Percentiles rank a stretch among this genome's conserved stretches.
Conservation (phyloP, 2,329 filamentous ascomycete species). For the Xylariomycetidae sp. region DNA sequence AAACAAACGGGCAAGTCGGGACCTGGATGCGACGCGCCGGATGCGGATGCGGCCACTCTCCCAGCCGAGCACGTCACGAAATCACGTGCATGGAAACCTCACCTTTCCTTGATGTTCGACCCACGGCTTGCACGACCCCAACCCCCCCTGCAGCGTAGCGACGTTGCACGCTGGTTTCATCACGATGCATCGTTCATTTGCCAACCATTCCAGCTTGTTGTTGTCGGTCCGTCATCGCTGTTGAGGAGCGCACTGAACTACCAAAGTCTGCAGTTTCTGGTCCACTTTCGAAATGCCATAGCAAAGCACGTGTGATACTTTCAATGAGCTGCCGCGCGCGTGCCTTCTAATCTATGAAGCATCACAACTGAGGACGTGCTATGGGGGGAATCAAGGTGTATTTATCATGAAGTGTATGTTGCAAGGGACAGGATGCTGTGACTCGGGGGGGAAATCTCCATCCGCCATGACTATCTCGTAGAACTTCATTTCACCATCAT, state of each 20-base stretch:
- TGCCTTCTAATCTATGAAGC: background rate
- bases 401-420: conserved; percentile 22
- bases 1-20: too few species aligned
- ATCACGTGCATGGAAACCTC: conserved; percentile 15
- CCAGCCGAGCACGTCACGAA: conserved; percentile 11
- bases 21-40: conserved; percentile 11
- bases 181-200: too few species aligned
- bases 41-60: too few species aligned
- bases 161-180: background rate
- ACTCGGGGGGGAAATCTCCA: conserved; percentile 17
- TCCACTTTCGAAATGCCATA: too few species aligned
- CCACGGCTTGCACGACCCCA: too few species aligned
- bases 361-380: background rate
- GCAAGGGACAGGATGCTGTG: conserved; percentile 22
- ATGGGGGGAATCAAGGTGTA: conserved; percentile 14
- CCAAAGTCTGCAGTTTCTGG: too few species aligned
- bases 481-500: conserved; percentile 16
- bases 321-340: too few species aligned
- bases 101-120: conserved; percentile 4
- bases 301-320: too few species aligned
- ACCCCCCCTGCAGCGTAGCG: too few species aligned
- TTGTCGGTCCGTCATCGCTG: too few species aligned
- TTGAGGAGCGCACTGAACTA: too few species aligned
- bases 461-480: conserved; percentile 16
- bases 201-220: too few species aligned